Conservation (phyloP, 106 monocot species). For the Apostasia shenzhenica region DNA sequence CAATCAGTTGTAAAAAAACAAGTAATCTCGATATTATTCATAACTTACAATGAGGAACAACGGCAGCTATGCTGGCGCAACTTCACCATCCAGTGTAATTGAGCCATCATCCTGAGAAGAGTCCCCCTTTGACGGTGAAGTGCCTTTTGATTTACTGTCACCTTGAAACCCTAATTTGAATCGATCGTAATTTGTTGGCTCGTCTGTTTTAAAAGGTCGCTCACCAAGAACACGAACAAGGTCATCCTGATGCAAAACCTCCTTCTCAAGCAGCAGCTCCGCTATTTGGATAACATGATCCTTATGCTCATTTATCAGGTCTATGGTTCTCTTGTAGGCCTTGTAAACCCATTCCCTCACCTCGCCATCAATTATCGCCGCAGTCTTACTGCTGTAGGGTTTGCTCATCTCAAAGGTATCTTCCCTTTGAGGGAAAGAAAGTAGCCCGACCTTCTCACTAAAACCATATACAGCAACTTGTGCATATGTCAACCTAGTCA, state of each 20-base stretch:
- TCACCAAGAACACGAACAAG: conserved; percentile 61
- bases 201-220: conserved; percentile 55
- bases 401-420: conserved; percentile 75
- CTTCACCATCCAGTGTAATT: conserved; percentile 40
- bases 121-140: not conserved
- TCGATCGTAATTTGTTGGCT: conserved; percentile 79
- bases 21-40: too few relatives aligned
- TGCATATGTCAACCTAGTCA: conserved; percentile 95
- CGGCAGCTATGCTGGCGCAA: conserved; percentile 36
- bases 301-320: conserved; percentile 64
- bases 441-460: conserved; percentile 92
- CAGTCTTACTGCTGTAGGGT: conserved; percentile 91
- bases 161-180: conserved; percentile 57
- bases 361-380: conserved; percentile 75
- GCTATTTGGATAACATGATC: conserved; percentile 72
- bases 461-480: conserved; percentile 97
- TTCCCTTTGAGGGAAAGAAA: conserved; percentile 83
- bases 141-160: conserved; percentile 15
- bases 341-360: conserved; percentile 81
- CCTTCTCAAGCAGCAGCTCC: conserved; percentile 88
- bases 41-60: too few relatives aligned
- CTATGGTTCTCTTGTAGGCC: conserved; percentile 60
- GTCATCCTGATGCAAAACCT: conserved; percentile 96
- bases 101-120: conserved; percentile 10
- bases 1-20: too few relatives aligned